Base-by-base conservation (phyloP, 352 stramenopile species). In the Globisporangium lucens region DNA sequence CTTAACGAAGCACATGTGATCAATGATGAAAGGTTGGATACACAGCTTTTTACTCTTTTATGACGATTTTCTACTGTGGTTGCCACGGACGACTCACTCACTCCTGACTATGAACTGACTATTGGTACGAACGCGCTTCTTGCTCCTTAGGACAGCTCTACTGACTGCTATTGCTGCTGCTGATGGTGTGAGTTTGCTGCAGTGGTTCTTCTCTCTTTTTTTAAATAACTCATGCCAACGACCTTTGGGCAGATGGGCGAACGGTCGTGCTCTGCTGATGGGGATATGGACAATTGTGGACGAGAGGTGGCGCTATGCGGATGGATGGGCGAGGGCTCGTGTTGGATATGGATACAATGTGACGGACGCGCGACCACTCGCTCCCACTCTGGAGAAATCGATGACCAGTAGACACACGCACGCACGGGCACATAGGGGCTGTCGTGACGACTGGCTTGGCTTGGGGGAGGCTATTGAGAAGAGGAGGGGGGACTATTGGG, bases 31-130 rank as follows among this genome's bases (percentile, higher is more conserved):
- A 61, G 55, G 29, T 61, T 47, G 33, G 30, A 61, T 61, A 30
- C 55, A 61, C 55, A 61, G 35, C 13, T 33, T 61, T 61, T 61
- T 60, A 29, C 20, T 47, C 55, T 61, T 29, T 61, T 61, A 46
- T 22, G 55, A 20, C 30, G 55, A 24, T 41, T 38, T 60, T 41
- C 9, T 10, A 41, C 29, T 59, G 5, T 12, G 10, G 55, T 22
- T 29, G 29, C 30, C 55, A 46, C 30, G 1, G 53, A 55, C 43
- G 43, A 29, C 47, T 53, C 20, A 24, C 47, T 38, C 22, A 57
- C 51, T 30, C 51, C 51, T n/a, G 51, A 51, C 43, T 51, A 22
- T 51, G 43, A 22, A 51, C 43, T 33, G 49, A 17, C n/a, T 15
- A 57, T 33, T 35, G 51, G 22, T 36, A 51, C 43, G 43, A 51